phyloP scores from a whole-genome alignment of 345 rosid species.

The Rhodamnia argentea region DNA sequence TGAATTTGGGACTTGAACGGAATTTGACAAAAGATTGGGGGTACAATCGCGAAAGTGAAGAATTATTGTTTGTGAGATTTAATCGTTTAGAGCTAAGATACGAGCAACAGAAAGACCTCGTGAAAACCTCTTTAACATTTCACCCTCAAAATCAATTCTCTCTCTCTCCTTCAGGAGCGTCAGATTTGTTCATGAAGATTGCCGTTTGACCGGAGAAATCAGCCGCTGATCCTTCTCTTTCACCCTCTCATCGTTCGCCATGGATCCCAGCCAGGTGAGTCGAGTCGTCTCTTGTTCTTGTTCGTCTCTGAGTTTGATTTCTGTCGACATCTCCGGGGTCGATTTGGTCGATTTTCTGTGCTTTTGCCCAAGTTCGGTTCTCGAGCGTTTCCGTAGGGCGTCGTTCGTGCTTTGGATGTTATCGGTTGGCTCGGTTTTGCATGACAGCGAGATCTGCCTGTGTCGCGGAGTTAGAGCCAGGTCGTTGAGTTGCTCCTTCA shows the following conservation, averaged over 20 bases:
- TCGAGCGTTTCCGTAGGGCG: background rate
- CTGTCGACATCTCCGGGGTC: background rate
- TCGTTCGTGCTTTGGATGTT: background rate
- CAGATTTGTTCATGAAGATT: background rate
- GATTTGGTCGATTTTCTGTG: background rate
- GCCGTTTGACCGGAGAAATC: background rate
- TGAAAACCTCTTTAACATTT: background rate
- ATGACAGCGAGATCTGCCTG: too few species aligned
- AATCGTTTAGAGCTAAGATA: background rate
- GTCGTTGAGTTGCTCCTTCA: too few species aligned
- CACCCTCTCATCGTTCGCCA: background rate
- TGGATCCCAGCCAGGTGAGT: constrained; percentile 42
- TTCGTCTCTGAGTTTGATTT: background rate
- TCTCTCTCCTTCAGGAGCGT: background rate
- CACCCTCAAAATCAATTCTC: background rate
- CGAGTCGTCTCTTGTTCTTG: background rate
- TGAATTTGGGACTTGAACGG: background rate
- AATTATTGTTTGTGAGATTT: background rate
- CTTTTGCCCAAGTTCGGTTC: background rate
- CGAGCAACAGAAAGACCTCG: background rate
- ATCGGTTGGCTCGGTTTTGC: background rate
- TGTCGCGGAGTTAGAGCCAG: too few species aligned
- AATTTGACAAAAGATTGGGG: background rate
- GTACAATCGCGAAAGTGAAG: background rate
- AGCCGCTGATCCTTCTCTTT: background rate